Evolutionary conservation across 306 rosid genomes (phyloP).

Genomic region (Trifolium pratense): DNA sequence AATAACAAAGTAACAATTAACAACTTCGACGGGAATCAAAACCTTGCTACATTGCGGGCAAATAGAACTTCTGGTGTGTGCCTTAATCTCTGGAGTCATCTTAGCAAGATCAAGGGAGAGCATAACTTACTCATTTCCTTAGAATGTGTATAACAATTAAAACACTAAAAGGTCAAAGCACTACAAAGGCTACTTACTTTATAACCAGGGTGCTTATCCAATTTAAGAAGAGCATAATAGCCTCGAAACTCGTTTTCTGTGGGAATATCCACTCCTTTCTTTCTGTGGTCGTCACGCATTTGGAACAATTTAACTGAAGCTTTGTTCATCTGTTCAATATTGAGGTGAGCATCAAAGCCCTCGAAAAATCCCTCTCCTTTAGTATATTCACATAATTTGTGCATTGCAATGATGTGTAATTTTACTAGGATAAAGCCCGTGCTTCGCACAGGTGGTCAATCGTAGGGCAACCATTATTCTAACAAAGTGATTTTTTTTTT

Average conservation of each 20-base stretch:
- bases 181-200: slow-evolving; percentile 63
- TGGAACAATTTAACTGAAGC: slow-evolving; percentile 95
- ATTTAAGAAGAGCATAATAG: slow-evolving; percentile 97
- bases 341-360: slow-evolving; percentile 99
- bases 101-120: slow-evolving; percentile 98
- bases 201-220: slow-evolving; percentile 99
- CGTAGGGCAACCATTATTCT: too few species aligned
- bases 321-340: slow-evolving; percentile 99
- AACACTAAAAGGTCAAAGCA: slow-evolving; percentile 43
- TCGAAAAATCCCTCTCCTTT: slow-evolving; percentile 98
- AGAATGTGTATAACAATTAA: slow-evolving; percentile 40
- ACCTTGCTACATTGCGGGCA: slow-evolving; percentile 98
- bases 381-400: slow-evolving; percentile 91
- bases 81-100: slow-evolving; percentile 95
- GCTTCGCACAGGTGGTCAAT: too few species aligned
- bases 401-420: slow-evolving; percentile 94
- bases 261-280: slow-evolving; percentile 75
- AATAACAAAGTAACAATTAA: slow-evolving; percentile 27
- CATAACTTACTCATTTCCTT: slow-evolving; percentile 53
- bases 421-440: too few species aligned
- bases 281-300: slow-evolving; percentile 96
- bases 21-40: slow-evolving; percentile 32
- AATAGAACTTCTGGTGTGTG: slow-evolving; percentile 88
- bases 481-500: too few species aligned
- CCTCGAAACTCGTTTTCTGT: slow-evolving; percentile 94